Evolutionary conservation across 352 stramenopile genomes (phyloP), one percentile per base, ranked within the genome.

Genomic region (Ochromonadaceae sp.): DNA sequence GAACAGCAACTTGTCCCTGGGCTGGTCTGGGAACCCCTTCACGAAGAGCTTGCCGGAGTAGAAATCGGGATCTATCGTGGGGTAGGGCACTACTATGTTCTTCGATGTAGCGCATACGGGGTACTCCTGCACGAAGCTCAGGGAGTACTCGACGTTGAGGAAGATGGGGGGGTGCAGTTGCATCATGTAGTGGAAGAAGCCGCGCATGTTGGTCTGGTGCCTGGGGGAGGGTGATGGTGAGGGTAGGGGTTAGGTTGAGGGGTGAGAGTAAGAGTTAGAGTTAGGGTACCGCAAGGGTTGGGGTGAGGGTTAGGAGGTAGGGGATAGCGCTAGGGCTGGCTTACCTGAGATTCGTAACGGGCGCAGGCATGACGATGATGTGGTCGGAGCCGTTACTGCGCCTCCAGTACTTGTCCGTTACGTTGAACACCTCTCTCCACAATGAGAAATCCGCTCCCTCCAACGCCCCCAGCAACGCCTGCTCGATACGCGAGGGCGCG

Each of bases 151-250:
- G 17, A 66, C 25, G 41, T 7, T 2, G 22, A 63, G 15, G 25
- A 66, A 58, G 7, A 66, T 66, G 9, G 59, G 59, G 39, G 3
- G 10, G 7, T 63, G 7, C 26, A 66, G 28, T 28, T 63, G 46
- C 35, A 3, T 43, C 52, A 58, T 66, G n/a, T 66, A 63, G 52
- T 66, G 59, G 25, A 66, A 66, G 22, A 62, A 63, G 26, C 59
- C 59, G 26, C 59, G 42, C 14, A 9, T 22, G 38, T 44, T 48
- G 31, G 25, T 58, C 40, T 66, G 40, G 42, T 66, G 59, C 7
- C 46, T n/a, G n/a, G n/a, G n/a, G n/a, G n/a, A n/a, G n/a, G n/a
- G n/a, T n/a, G n/a, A n/a, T n/a, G n/a, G n/a, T n/a, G n/a, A n/a
- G n/a, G n/a, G n/a, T n/a, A n/a, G n/a, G n/a, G n/a, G n/a, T n/a